Base-by-base conservation (phyloP, 2,329 filamentous ascomycete species). In the Calonectria ilicicola region DNA sequence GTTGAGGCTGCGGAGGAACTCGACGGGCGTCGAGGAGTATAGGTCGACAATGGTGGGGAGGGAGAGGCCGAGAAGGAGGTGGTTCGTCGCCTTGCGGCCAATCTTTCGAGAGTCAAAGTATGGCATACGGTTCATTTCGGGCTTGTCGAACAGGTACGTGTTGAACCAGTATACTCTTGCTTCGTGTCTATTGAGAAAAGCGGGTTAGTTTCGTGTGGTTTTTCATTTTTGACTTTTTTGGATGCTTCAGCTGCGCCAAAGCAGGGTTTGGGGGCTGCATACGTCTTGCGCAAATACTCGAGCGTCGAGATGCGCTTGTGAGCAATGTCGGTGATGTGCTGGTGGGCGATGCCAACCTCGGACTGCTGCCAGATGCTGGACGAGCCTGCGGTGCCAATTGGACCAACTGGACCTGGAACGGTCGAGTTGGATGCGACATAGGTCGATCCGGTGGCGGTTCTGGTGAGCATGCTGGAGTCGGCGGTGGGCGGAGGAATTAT, bases 121-220 rank as follows among this genome's bases (percentile, higher is more conserved):
- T 56, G 96, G 93, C 87, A 98, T 93, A 80, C 93, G 92, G 65
- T 90, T 87, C 40, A 98, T 89, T 83, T 98, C 95, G 35, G 91
- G 84, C 80, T 95, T 94, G 76, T 95, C 94, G 84, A 98, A 98
- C 81, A 98, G 93, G 73, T 98, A 91, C 0, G 97, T 98, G 85
- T 98, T 98, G 88, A 98, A 98, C 96, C 97, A 98, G 87, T 98
- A 98, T 49, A 98, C 92, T 71, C 95, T 93, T 73, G 96, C 96
- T 85, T 98, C 95, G 82, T 99, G 96, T 32, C 95, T 98, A 49
- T 62, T 17, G n/a, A 5, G 7, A 1, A 7, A 23, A 68, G 27
- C 9, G 17, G 17, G 58, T 75, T 66, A 70, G 65, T 21, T 51
- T 2, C 21, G 44, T 47, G 69, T n/a, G n/a, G n/a, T n/a, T n/a